Percentiles rank a stretch among this genome's conserved stretches.
Evolutionary conservation across 108 stramenopile genomes (phyloP).

Genomic region (Discostella pseudostelligera): DNA sequence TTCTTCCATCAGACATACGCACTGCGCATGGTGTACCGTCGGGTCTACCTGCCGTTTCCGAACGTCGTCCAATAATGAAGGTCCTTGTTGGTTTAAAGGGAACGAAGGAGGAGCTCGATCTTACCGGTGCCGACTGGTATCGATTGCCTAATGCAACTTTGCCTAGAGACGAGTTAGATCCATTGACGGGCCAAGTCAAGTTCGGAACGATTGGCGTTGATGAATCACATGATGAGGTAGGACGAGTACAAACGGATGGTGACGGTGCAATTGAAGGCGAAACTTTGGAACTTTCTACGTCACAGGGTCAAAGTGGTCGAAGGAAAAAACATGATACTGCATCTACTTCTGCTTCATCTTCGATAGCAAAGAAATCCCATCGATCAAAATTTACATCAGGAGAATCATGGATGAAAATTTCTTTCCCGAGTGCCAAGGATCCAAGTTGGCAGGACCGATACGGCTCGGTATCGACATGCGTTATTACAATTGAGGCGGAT

Average conservation of each 20-base stretch:
- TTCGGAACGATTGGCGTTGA: slow-evolving; percentile 67
- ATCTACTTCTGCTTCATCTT: slow-evolving; percentile 7
- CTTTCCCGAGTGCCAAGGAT: slow-evolving; percentile 91
- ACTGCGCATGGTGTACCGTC: slow-evolving; percentile 65
- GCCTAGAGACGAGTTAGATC: slow-evolving; percentile 75
- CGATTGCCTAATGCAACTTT: slow-evolving; percentile 69
- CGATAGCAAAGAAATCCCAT: slow-evolving; percentile 28
- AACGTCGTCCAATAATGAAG: slow-evolving; percentile 83
- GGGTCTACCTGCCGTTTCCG: slow-evolving; percentile 76
- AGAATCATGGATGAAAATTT: slow-evolving; percentile 81
- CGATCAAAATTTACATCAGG: slow-evolving; percentile 66
- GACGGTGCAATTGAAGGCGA: slow-evolving; percentile 26
- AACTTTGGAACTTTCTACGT: slow-evolving; percentile 12
- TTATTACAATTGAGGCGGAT: slow-evolving; percentile 89
- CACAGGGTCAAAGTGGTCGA: slow-evolving; percentile 27
- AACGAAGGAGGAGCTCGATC: slow-evolving; percentile 65
- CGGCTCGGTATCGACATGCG: slow-evolving; percentile 74
- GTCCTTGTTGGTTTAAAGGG: slow-evolving; percentile 69
- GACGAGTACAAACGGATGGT: slow-evolving; percentile 19
- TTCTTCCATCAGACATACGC: slow-evolving; percentile 68
- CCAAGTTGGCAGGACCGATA: slow-evolving; percentile 76
- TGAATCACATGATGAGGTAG: slow-evolving; percentile 18
- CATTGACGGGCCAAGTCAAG: slow-evolving; percentile 52
- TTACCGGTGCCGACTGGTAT: slow-evolving; percentile 87
- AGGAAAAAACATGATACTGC: slow-evolving; percentile 27